Base-by-base conservation (phyloP, 352 stramenopile genomes). In the Globisporangium nagaii region DNA sequence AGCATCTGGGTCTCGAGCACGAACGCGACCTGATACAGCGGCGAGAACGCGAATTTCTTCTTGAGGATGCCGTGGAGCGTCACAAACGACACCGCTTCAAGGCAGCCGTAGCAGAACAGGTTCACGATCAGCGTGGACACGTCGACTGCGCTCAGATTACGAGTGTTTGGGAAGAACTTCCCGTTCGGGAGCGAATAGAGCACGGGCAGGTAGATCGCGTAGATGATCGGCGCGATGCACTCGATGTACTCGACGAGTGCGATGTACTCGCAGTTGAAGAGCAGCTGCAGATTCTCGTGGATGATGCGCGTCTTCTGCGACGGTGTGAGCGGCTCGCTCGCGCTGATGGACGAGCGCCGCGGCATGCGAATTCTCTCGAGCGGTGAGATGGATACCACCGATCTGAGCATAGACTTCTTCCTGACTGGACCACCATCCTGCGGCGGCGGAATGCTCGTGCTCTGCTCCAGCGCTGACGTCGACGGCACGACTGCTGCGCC, bases 241-340 rank as follows among this genome's bases (percentile, higher is more conserved):
- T 74, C 62, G 2, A 60, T 62, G 24, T 72, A 74, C 42, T 58
- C 56, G 2, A 65, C 60, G 2, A 73, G 54, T 19, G 49, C 62
- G 12, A 77, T 34, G 39, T 77, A 74, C 19, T 77, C 68, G 49
- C 66, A 73, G 20, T 65, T 62, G 50, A 77, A 77, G 13, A 77
- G 60, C 24, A 77, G 30, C 36, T 69, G 65, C 13, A 71, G 64
- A 3, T 61, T 69, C 27, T 75, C 60, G 13, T 73, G 61, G 5
- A 75, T 54, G 0, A 61, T 56, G 35, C 34, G 37, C 0, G 66
- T 67, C 31, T 71, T 71, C 37, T 71, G 62, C 27, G 61, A 63
- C 20, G 49, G 44, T 1, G 34, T 51, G 30, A 65, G 46, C 1
- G 49, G 17, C 7, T 62, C 28, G 3, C 53, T 48, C 11, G 60